Percentiles rank a stretch among this genome's conserved stretches.
These are phyloP conservation scores for Halophytophthora polymorphica DNA, from an alignment of 352 stramenopile species.

Conservation along the genomic window DNA sequence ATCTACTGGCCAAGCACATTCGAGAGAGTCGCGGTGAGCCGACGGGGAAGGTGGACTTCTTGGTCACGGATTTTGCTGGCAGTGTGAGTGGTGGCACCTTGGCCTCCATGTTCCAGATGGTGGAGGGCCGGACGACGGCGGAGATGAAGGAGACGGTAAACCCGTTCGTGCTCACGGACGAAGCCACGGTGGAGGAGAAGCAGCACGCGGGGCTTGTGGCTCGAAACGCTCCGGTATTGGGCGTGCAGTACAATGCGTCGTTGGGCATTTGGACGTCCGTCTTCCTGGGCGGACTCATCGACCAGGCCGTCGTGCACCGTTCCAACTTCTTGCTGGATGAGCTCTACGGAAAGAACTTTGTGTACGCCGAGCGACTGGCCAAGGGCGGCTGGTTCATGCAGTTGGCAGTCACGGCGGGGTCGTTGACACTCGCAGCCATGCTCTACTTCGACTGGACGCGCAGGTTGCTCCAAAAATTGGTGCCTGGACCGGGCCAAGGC, in stretches of 20 bases:
- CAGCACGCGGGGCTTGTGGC: constrained; percentile 5
- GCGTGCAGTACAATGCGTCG: constrained; percentile 40
- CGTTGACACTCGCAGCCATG: constrained; percentile 25
- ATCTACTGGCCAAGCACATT: constrained; percentile 36
- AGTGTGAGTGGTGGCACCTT: constrained; percentile 45
- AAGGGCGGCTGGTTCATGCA: constrained; percentile 27
- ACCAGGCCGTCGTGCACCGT: constrained; percentile 66
- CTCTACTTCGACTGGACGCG: constrained; percentile 47
- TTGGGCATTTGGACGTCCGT: constrained; percentile 33
- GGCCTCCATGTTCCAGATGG: constrained; percentile 22
- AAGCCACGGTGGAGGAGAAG: constrained; percentile 19
- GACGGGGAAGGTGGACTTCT: constrained; percentile 24
- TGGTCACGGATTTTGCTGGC: constrained; percentile 28
- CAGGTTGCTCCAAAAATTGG: constrained; percentile 47
- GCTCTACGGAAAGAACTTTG: constrained; percentile 42
- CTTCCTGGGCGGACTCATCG: constrained; percentile 75
- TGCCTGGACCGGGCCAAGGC: constrained; percentile 64
- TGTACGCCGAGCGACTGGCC: constrained; percentile 47
- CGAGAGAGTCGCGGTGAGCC: constrained; percentile 19
- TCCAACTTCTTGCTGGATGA: constrained; percentile 56
- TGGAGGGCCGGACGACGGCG: constrained; percentile 12
- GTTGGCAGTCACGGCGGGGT: constrained; percentile 22
- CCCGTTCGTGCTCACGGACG: constrained; percentile 38
- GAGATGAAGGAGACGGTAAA: constrained; percentile 15
- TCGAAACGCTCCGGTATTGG: constrained; percentile 18